These are phyloP conservation scores for Saururus chinensis DNA, from an alignment of 164 flowering plant species.

Conservation along the genomic window DNA sequence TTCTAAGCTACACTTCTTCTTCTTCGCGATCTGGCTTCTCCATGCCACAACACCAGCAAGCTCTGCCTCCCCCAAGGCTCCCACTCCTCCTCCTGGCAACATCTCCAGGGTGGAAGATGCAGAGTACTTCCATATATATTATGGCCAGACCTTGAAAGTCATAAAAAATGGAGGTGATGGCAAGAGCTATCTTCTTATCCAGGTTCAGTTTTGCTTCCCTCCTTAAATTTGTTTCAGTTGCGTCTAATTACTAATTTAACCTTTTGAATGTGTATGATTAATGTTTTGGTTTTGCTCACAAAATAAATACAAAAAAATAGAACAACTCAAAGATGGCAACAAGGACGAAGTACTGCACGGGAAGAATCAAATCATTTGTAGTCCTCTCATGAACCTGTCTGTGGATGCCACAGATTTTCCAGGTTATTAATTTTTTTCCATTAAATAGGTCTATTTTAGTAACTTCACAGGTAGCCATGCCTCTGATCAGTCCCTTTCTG, in stretches of 20 bases:
- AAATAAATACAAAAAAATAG: constrained; percentile 16
- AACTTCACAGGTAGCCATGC: background rate
- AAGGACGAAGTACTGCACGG: constrained; percentile 73
- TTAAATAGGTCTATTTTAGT: background rate
- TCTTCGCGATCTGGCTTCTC: too few species aligned
- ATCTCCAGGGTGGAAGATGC: constrained; percentile 70
- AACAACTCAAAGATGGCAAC: constrained; percentile 64
- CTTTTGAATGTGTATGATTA: background rate
- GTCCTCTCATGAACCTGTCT: constrained; percentile 72
- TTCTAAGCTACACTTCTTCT: too few species aligned
- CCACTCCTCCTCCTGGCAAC: constrained; percentile 25
- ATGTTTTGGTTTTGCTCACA: too few species aligned
- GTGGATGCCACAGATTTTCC: constrained; percentile 50
- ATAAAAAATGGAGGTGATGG: constrained; percentile 79
- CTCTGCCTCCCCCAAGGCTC: background rate
- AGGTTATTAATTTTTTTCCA: constrained; percentile 26
- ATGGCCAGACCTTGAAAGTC: constrained; percentile 93
- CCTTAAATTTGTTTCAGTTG: background rate
- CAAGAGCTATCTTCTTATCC: constrained; percentile 87
- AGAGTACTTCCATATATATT: constrained; percentile 54
- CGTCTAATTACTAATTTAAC: background rate
- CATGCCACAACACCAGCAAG: background rate
- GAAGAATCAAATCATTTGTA: constrained; percentile 81
- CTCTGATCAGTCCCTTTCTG: background rate
- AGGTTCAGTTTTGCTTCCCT: constrained; percentile 30